Evolutionary conservation across 495 filamentous ascomycete species (phyloP), one percentile per base, ranked within the genome.

Genomic region (Hyaloscypha hepaticicola): DNA sequence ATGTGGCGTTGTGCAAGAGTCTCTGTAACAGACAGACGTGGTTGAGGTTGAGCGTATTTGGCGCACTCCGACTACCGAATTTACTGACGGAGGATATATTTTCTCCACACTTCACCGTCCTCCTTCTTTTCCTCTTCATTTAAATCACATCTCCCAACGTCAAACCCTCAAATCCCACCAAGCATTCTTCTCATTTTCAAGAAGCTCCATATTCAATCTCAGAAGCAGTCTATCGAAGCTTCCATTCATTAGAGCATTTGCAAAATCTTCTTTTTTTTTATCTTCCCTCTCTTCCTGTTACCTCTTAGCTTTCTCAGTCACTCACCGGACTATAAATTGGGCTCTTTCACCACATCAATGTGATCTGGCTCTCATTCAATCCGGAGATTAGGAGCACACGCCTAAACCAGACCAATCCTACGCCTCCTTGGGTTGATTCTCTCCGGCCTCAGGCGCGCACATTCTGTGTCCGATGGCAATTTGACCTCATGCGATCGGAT

Each of bases 291-390:
- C 12, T 4, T 45, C 19, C 0, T 45, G 38, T 45, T 45, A n/a
- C n/a, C n/a, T n/a, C n/a, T n/a, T n/a, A n/a, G 50, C 4, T 53
- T 53, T 24, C 7, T 53, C 9, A 24, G 22, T 53, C 22, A 53
- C 53, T 48, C 59, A 55, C 69, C 74, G 78, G 80, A 77, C 74
- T 75, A 72, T 70, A 81, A 80, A 80, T 78, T 81, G 78, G 79
- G 80, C 72, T 82, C 72, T 73, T 77, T 77, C 66, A 73, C 75
- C 71, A 64, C 51, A 64, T 62, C 70, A 55, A 70, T 77, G 77
- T 75, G 71, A 75, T 78, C 75, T 77, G 74, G 78, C 78, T 78
- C 79, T 80, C 77, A 80, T 82, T 78, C 72, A 73, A 72, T 80
- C 81, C 80, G 78, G 62, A 83, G 69, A 82, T 69, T 60, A 73